Evolutionary conservation across 768 basidiomycete species (phyloP).

Genomic region (Mycena maculata): DNA sequence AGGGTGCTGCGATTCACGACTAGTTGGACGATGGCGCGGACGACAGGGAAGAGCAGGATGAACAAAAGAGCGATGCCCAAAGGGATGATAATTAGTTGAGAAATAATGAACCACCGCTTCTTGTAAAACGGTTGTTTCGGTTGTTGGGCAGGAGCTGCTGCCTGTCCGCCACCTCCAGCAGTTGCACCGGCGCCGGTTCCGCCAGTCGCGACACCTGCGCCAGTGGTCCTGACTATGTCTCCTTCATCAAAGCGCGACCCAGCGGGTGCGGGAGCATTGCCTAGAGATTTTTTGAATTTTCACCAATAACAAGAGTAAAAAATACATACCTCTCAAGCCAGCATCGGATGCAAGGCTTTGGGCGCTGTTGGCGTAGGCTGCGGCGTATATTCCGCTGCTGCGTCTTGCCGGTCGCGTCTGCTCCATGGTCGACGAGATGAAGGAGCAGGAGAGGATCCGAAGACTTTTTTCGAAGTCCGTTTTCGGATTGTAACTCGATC

Average conservation of each 20-base stretch:
- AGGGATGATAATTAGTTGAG: constrained; percentile 59
- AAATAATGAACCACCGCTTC: constrained; percentile 72
- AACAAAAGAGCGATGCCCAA: constrained; percentile 74
- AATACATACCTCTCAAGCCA: constrained; percentile 37
- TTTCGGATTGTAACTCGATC: neutral
- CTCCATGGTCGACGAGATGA: constrained; percentile 36
- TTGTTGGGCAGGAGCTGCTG: constrained; percentile 21
- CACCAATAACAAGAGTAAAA: neutral
- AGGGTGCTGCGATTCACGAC: constrained; percentile 69
- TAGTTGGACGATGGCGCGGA: constrained; percentile 73
- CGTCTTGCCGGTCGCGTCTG: constrained; percentile 31
- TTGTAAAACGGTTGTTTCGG: constrained; percentile 64
- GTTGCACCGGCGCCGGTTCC: constrained; percentile 25
- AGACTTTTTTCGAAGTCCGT: constrained; percentile 31
- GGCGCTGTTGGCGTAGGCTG: constrained; percentile 23
- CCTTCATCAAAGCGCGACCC: constrained; percentile 32
- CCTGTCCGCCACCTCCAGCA: constrained; percentile 34
- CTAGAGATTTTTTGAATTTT: neutral
- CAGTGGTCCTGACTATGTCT: constrained; percentile 12
- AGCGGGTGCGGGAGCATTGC: constrained; percentile 30
- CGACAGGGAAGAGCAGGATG: constrained; percentile 74
- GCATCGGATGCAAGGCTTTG: constrained; percentile 35
- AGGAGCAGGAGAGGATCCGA: constrained; percentile 32
- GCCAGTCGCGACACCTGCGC: constrained; percentile 4
- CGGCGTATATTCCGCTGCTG: constrained; percentile 33